A percentile compares a stretch with the other conserved stretches of the same genome.
Conservation (phyloP, 2,329 filamentous ascomycete species). For the Exophiala sp. region DNA sequence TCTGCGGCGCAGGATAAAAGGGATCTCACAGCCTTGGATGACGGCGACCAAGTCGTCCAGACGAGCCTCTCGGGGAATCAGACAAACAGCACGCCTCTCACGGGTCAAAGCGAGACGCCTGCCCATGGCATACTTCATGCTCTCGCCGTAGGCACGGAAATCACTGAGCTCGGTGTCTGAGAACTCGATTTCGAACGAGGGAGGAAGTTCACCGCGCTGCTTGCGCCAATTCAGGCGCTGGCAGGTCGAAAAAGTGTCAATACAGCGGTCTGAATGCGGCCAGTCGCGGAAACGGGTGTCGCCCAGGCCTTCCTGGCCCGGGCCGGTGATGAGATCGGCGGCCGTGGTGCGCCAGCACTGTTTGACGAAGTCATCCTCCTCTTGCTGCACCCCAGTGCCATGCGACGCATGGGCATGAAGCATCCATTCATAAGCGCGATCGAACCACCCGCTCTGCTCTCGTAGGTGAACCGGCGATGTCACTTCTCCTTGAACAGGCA, state of each 20-base stretch:
- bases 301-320: conserved; percentile 7
- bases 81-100: neutral
- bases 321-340: conserved; percentile 9
- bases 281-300: conserved; percentile 6
- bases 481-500: neutral
- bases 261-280: conserved; percentile 3
- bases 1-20: conserved; percentile 13
- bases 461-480: neutral
- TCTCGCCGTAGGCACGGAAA: neutral
- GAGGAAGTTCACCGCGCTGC: too few species aligned
- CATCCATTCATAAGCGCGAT: conserved; percentile 8
- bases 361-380: conserved; percentile 4
- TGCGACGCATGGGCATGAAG: neutral
- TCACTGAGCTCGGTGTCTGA: neutral
- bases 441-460: conserved; percentile 1
- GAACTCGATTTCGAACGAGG: neutral
- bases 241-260: neutral
- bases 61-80: conserved; percentile 1
- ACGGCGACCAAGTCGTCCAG: conserved; percentile 9
- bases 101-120: conserved; percentile 4
- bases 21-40: conserved; percentile 13
- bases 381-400: too few species aligned
- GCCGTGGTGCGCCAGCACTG: conserved; percentile 13
- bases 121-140: conserved; percentile 6
- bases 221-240: neutral